phyloP scores from a whole-genome alignment of 176 grass and related monocot species.

The Rhynchospora breviuscula region DNA sequence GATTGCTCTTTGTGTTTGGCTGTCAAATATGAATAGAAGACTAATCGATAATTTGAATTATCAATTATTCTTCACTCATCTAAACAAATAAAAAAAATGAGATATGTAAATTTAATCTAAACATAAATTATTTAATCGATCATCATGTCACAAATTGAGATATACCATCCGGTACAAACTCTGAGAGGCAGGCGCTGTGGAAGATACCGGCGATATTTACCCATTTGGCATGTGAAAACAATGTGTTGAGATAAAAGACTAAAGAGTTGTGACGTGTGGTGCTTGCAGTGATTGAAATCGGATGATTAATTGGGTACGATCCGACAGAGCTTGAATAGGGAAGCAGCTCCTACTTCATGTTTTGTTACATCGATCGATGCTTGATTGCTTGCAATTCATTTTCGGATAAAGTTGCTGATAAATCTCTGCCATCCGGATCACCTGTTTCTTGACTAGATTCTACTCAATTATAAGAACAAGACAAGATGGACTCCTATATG shows the following conservation, averaged over 20 bases:
- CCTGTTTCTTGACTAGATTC: background rate
- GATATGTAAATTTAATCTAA: no score
- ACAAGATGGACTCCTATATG: background rate
- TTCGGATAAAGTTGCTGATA: background rate
- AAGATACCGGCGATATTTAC: background rate
- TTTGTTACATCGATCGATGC: background rate
- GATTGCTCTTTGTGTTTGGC: no score
- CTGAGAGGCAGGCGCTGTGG: no score
- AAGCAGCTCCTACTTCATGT: background rate
- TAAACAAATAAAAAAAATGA: no score
- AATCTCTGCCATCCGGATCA: background rate
- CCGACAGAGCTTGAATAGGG: background rate
- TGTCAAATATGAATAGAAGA: no score
- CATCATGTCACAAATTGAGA: no score
- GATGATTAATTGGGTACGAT: background rate
- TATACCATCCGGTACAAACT: no score
- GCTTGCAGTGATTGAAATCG: background rate
- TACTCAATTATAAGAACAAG: background rate
- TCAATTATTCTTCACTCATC: no score
- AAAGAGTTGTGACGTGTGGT: background rate
- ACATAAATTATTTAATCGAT: no score
- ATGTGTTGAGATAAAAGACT: background rate
- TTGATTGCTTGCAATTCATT: background rate
- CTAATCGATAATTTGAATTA: no score
- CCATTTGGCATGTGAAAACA: background rate